Percentiles rank a stretch among this genome's conserved stretches.
These are phyloP conservation scores for Gypsophila paniculata DNA, from an alignment of 179 eudicot species.

Conservation along the genomic window DNA sequence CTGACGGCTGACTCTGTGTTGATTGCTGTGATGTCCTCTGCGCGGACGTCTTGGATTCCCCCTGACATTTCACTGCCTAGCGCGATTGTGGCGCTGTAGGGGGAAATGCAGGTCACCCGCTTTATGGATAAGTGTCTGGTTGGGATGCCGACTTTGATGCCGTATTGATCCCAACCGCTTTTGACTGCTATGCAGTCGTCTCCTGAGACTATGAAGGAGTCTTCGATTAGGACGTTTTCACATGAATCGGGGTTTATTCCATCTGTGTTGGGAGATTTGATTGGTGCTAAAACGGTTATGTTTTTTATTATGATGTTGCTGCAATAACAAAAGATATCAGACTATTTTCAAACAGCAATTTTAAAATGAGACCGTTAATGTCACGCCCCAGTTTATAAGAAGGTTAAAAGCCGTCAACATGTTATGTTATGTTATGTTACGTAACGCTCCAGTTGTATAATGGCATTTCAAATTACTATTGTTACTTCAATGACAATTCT, in stretches of 20 bases:
- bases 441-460: too few species aligned
- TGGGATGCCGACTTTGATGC: constrained; percentile 66
- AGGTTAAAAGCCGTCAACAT: too few species aligned
- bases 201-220: constrained; percentile 69
- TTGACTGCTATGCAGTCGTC: constrained; percentile 84
- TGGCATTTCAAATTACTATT: too few species aligned
- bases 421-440: too few species aligned
- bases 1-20: constrained; percentile 70
- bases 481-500: too few species aligned
- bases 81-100: constrained; percentile 76
- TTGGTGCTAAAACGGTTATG: constrained; percentile 62
- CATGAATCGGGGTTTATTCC: constrained; percentile 90
- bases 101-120: constrained; percentile 72
- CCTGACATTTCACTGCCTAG: constrained; percentile 88
- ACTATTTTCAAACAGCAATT: not conserved
- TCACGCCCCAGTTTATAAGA: too few species aligned
- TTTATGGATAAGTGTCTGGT: constrained; percentile 54
- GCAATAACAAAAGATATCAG: constrained; percentile 16
- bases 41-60: constrained; percentile 64
- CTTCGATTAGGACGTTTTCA: constrained; percentile 63
- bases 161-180: constrained; percentile 86
- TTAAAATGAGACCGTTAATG: too few species aligned
- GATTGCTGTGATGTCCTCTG: constrained; percentile 61
- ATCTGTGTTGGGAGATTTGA: constrained; percentile 73
- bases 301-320: constrained; percentile 63